Percentiles rank a stretch among this genome's conserved stretches.
Evolutionary conservation across 139 green algal genomes (phyloP).

Genomic region (Tetraselmis chui): DNA sequence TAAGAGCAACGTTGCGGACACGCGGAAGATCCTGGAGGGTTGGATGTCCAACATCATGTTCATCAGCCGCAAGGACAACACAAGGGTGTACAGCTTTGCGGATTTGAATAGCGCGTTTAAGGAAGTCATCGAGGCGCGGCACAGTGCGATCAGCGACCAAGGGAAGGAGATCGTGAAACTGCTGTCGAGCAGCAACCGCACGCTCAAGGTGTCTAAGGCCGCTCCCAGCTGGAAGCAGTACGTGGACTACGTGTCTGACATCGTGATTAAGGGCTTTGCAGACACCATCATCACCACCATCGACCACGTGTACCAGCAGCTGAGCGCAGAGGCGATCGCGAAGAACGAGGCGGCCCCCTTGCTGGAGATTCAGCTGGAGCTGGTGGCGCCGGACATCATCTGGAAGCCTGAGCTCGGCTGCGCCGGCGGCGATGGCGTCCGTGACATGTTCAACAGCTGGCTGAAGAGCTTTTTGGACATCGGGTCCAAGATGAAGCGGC

Average conservation of each 20-base stretch:
- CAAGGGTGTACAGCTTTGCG: constrained; percentile 58
- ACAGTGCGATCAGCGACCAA: constrained; percentile 42
- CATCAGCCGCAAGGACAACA: constrained; percentile 64
- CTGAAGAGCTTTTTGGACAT: constrained; percentile 67
- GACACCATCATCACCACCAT: constrained; percentile 55
- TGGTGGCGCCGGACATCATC: constrained; percentile 64
- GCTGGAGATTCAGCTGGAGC: constrained; percentile 77
- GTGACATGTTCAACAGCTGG: constrained; percentile 71
- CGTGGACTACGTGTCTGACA: constrained; percentile 70
- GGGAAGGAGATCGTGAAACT: constrained; percentile 78
- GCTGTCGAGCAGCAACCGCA: constrained; percentile 61
- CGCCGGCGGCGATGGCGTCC: constrained; percentile 32
- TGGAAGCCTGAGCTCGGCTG: constrained; percentile 70
- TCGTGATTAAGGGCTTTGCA: constrained; percentile 75
- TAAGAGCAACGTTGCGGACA: constrained; percentile 70
- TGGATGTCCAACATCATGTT: constrained; percentile 82
- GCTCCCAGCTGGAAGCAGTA: constrained; percentile 65
- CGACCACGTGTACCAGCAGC: constrained; percentile 36
- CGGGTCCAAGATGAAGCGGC: constrained; percentile 63
- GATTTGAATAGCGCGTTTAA: constrained; percentile 57
- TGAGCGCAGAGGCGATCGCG: constrained; percentile 42
- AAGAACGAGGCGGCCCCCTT: constrained; percentile 58
- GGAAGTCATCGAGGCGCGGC: constrained; percentile 20
- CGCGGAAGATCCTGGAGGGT: constrained; percentile 36
- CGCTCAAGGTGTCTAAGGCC: constrained; percentile 69